These are phyloP conservation scores for Rhizophora apiculata DNA, from an alignment of 345 rosid species.

Conservation along the genomic window DNA sequence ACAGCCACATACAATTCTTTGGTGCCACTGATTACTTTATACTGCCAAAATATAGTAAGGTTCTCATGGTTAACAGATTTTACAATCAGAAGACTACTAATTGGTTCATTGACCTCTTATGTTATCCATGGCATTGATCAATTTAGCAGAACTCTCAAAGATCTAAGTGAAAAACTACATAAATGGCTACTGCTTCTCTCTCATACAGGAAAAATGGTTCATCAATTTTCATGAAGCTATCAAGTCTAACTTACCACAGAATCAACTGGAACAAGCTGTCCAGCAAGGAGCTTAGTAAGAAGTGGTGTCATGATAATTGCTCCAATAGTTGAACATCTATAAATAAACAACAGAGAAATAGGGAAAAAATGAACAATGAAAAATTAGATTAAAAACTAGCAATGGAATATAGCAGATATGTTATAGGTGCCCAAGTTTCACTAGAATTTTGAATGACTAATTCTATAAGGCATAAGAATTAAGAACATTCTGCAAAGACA, in stretches of 20 bases:
- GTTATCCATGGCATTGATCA: not conserved
- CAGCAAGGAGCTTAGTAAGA: constrained; percentile 96
- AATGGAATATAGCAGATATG: not conserved
- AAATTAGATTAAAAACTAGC: not conserved
- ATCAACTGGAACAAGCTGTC: constrained; percentile 99
- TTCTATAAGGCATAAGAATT: not conserved
- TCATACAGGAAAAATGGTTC: not conserved
- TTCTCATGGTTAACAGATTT: not conserved
- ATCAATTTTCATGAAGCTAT: not conserved
- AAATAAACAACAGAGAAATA: constrained; percentile 15
- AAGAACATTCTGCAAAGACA: too few relatives aligned
- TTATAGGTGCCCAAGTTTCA: not conserved
- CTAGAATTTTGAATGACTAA: not conserved
- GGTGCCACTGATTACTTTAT: too few relatives aligned
- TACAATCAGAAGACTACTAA: not conserved
- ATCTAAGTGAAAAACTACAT: not conserved
- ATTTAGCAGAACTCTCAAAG: not conserved
- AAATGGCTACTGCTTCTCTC: not conserved
- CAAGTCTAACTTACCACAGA: constrained; percentile 61
- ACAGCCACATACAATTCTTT: too few relatives aligned
- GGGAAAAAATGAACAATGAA: constrained; percentile 1
- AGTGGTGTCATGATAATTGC: constrained; percentile 98
- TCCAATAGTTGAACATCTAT: constrained; percentile 93
- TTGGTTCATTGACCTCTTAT: not conserved
- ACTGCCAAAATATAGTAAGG: too few relatives aligned